A percentile compares a stretch with the other conserved stretches of the same genome.
Evolutionary conservation across 192 early-diverging fungal species (phyloP).

Genomic region (Coemansia furcata): DNA sequence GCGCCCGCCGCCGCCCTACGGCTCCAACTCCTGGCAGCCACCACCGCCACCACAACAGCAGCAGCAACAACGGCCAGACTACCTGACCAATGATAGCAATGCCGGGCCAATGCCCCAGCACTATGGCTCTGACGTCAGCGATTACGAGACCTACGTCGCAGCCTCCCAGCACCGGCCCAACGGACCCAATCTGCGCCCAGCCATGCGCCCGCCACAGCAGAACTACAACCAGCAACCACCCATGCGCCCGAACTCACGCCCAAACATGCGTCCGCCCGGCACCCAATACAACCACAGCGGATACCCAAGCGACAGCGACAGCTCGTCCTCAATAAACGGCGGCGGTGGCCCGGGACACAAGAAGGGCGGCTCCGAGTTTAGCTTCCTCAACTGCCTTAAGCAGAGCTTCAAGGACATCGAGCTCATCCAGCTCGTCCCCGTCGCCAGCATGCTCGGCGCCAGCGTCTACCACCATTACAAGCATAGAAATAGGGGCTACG

Average conservation of each 20-base stretch:
- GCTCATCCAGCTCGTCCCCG: constrained; percentile 22
- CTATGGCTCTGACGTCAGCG: constrained; percentile 15
- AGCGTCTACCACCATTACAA: constrained; percentile 32
- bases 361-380: background rate
- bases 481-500: constrained; percentile 9
- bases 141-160: constrained; percentile 23
- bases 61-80: constrained; percentile 3
- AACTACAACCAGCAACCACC: constrained; percentile 1
- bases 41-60: background rate
- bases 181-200: constrained; percentile 5
- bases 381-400: constrained; percentile 34
- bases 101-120: constrained; percentile 18
- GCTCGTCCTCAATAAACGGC: constrained; percentile 7
- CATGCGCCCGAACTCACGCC: background rate
- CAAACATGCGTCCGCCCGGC: background rate
- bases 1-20: constrained; percentile 9
- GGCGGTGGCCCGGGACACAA: background rate
- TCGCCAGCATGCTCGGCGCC: constrained; percentile 31
- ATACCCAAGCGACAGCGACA: constrained; percentile 24
- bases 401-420: constrained; percentile 28
- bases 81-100: constrained; percentile 5
- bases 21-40: constrained; percentile 4
- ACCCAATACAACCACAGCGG: constrained; percentile 7
- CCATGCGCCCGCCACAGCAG: constrained; percentile 13
- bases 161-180: constrained; percentile 1